Base-by-base conservation (phyloP, 352 stramenopile genomes). In the Globisporangium sylvaticum region DNA sequence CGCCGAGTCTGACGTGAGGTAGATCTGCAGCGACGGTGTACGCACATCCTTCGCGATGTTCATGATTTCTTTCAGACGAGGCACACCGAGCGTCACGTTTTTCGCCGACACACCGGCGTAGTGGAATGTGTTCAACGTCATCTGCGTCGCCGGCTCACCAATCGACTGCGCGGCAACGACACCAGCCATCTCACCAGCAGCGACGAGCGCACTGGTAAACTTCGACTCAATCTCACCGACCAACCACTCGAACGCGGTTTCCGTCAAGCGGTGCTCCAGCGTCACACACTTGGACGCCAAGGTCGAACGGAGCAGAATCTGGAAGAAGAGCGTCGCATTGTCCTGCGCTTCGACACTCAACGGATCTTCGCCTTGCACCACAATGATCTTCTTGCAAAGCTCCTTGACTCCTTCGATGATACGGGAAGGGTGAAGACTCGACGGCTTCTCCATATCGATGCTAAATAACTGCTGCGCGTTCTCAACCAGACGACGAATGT, bases 91-190 rank as follows among this genome's bases (percentile, higher is more conserved):
- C 42, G 98, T 99, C 20, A 99, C 97, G 88, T 99, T 99, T 81
- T 99, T 99, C 22, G 97, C 97, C 53, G 92, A 98, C 68, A 99
- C 97, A 92, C 97, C 90, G 70, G 97, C 97, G 75, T 98, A 99
- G 81, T 99, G 98, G 84, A 99, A 99, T 56, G 98, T 99, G 84
- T 99, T 99, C 61, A 99, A 83, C 18, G 98, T 99, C 97, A 99
- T 99, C 83, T 99, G 98, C 42, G 98, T 99, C 58, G 97, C 97
- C 24, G 98, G 98, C 73, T 99, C 97, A 69, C 98, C 98, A 78
- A 99, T 99, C 56, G 94, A 99, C 74, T 99, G 98, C 4, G 98
- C 97, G 15, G 97, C 98, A 56, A 99, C 88, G 34, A 99, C 97
- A 78, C 98, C 98, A 69, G 92, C 96, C 95, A 99, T 99, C 78